Conservation (phyloP, 2,329 filamentous ascomycete species). For the Sporothrix sp. region DNA sequence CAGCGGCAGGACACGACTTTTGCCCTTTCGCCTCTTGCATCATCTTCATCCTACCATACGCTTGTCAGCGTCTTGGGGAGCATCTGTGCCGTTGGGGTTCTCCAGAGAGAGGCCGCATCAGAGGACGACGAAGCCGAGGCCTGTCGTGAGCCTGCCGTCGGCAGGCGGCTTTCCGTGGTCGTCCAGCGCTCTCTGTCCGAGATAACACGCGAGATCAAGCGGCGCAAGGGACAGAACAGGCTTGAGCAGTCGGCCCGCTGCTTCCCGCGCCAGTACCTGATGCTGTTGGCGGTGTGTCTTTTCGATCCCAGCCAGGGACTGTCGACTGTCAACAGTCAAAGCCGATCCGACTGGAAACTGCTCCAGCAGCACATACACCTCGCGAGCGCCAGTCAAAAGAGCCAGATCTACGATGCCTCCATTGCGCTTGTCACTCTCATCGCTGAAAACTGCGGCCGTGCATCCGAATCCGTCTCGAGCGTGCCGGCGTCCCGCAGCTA, state of each 20-base stretch:
- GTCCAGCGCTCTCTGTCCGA: neutral
- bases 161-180: neutral
- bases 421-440: conserved; percentile 35
- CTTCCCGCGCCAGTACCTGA: neutral
- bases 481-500: conserved; percentile 28
- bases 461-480: conserved; percentile 17
- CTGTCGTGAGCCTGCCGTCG: neutral
- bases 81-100: conserved; percentile 29
- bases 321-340: too few species aligned
- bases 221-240: neutral
- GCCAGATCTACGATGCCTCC: conserved; percentile 24
- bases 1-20: neutral
- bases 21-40: neutral
- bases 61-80: conserved; percentile 34
- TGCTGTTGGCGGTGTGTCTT: neutral
- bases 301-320: neutral
- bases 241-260: neutral
- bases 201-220: neutral
- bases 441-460: conserved; percentile 38
- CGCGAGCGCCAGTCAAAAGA: conserved; percentile 8
- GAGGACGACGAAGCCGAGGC: neutral
- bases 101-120: conserved; percentile 18
- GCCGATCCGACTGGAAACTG: too few species aligned
- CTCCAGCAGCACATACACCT: neutral
- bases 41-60: conserved; percentile 25